phyloP scores from a whole-genome alignment of 2,329 filamentous ascomycete genomes.

The Cadophora luteo-olivacea region DNA sequence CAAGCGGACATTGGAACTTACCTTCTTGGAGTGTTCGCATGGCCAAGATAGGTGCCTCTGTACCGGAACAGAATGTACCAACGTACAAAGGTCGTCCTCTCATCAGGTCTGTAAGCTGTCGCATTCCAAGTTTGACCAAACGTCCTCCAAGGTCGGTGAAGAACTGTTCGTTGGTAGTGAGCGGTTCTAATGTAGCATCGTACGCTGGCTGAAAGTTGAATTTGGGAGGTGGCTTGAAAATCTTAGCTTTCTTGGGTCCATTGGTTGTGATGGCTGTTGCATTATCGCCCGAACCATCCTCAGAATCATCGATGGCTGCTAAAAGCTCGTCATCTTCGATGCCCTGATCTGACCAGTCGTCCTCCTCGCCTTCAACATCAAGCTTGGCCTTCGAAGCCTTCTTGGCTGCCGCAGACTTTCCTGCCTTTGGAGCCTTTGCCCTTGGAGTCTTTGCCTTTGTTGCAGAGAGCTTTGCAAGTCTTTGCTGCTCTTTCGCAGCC shows the following conservation, averaged over 20 bases:
- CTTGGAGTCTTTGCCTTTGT: background rate
- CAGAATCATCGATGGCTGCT: no score
- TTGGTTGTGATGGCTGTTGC: no score
- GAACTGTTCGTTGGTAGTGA: background rate
- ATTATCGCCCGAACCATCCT: no score
- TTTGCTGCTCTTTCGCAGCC: background rate
- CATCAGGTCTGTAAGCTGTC: background rate
- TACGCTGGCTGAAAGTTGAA: slow-evolving; percentile 1
- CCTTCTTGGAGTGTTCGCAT: slow-evolving; percentile 4
- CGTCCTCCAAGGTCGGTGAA: background rate
- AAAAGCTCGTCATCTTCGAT: no score
- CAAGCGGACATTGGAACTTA: background rate
- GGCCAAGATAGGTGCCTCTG: slow-evolving; percentile 16
- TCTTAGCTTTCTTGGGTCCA: no score
- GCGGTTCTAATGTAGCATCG: background rate
- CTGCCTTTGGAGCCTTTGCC: no score
- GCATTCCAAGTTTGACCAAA: background rate
- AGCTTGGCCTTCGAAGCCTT: background rate
- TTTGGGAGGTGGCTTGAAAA: no score
- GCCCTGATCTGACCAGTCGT: no score
- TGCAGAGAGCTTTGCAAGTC: background rate
- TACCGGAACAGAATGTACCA: slow-evolving; percentile 13
- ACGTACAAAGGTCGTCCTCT: slow-evolving; percentile 1
- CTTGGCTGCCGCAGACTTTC: background rate
- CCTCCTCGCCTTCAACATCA: no score